Conservation (phyloP, 176 grass and related monocot genomes). For the Elymus sibiricus region DNA sequence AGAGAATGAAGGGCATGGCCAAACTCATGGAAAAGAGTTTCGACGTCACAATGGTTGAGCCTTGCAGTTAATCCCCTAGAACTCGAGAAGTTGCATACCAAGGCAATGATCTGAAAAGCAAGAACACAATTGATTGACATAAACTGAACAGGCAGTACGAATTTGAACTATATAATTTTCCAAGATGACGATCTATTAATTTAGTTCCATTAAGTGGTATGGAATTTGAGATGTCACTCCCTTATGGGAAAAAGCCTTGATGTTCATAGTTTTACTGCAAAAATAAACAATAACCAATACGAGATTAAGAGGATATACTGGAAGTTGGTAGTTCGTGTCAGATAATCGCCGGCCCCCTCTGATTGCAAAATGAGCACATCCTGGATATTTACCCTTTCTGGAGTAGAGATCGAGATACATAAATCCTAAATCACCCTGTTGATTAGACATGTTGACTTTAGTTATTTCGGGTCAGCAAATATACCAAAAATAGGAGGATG, state of each 20-base stretch:
- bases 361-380: conserved; percentile 94
- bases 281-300: conserved; percentile 2
- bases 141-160: background rate
- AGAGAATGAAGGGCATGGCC: conserved; percentile 96
- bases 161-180: conserved; percentile 4
- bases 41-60: conserved; percentile 78
- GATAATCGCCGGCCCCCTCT: conserved; percentile 75
- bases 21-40: conserved; percentile 98
- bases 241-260: conserved; percentile 21
- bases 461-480: conserved; percentile 8
- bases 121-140: conserved; percentile 14
- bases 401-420: conserved; percentile 96
- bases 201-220: background rate
- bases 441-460: conserved; percentile 8
- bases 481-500: conserved; percentile 16
- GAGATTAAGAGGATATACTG: conserved; percentile 47
- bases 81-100: conserved; percentile 84
- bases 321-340: conserved; percentile 68
- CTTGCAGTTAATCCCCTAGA: conserved; percentile 57
- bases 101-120: conserved; percentile 75
- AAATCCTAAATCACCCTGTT: conserved; percentile 90
- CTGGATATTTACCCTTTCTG: conserved; percentile 87
- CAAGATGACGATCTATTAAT: conserved; percentile 10
- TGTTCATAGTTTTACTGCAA: conserved; percentile 11
- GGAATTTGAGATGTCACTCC: conserved; percentile 21